A percentile compares a stretch with the other conserved stretches of the same genome.
Evolutionary conservation across 345 rosid genomes (phyloP).

Genomic region (Toxicodendron radicans): DNA sequence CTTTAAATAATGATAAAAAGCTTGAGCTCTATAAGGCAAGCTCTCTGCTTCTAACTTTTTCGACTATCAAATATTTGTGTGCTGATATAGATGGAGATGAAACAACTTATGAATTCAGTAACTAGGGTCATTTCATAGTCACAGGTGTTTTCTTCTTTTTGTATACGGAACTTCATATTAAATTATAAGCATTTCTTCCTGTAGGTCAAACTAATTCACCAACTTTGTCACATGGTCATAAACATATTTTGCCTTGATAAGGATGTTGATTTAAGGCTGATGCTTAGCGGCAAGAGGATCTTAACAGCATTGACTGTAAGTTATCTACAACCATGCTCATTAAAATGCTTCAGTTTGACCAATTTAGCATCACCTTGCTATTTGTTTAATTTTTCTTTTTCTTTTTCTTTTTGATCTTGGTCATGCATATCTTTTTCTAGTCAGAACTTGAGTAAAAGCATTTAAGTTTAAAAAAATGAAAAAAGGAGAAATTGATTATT

Average conservation of each 20-base stretch:
- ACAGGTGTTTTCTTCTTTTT: neutral
- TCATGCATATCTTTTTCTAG: too few species aligned
- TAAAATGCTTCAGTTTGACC: neutral
- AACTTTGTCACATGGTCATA: conserved; percentile 47
- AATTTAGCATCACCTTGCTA: neutral
- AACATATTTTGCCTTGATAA: conserved; percentile 61
- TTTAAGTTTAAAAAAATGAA: too few species aligned
- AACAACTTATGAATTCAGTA: neutral
- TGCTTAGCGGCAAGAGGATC: conserved; percentile 48
- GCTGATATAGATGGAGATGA: neutral
- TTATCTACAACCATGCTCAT: conserved; percentile 6
- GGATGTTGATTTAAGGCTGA: conserved; percentile 67
- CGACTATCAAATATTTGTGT: neutral
- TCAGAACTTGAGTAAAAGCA: too few species aligned
- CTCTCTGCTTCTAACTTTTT: conserved; percentile 9
- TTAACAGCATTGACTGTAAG: conserved; percentile 43
- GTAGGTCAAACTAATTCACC: conserved; percentile 44
- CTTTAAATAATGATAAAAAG: conserved; percentile 34
- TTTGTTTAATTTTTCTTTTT: neutral
- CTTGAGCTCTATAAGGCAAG: conserved; percentile 62
- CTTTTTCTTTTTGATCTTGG: neutral
- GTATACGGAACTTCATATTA: conserved; percentile 3
- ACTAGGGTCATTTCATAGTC: too few species aligned
- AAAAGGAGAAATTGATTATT: too few species aligned
- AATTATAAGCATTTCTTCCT: conserved; percentile 1